These are phyloP conservation scores for Trypanosoma lewisi DNA, from an alignment of 208 protist species.

Conservation along the genomic window DNA sequence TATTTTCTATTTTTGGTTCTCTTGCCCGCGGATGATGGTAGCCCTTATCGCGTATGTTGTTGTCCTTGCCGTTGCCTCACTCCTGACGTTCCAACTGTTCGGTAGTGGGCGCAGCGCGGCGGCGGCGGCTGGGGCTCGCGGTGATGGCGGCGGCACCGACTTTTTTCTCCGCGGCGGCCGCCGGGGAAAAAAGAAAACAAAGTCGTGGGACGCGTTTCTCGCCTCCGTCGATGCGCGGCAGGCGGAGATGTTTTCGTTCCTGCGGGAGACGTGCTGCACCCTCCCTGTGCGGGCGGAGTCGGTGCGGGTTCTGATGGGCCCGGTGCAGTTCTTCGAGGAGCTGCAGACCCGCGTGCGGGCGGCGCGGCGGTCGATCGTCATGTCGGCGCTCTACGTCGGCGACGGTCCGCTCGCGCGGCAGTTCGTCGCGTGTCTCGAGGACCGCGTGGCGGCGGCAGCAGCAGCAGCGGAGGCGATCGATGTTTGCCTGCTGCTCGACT, in stretches of 20 bases:
- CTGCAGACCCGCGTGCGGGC: constrained; percentile 43
- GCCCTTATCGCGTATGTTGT: constrained; percentile 39
- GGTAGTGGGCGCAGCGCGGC: constrained; percentile 22
- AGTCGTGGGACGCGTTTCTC: background rate
- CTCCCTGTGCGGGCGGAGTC: constrained; percentile 57
- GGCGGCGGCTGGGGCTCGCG: constrained; percentile 6
- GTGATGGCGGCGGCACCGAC: constrained; percentile 11
- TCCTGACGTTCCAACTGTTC: constrained; percentile 36
- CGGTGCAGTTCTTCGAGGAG: constrained; percentile 67
- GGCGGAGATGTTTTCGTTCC: constrained; percentile 52
- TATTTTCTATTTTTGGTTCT: too few species aligned
- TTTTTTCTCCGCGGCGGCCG: constrained; percentile 25
- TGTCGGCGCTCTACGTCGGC: constrained; percentile 87
- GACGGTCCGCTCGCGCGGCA: constrained; percentile 53
- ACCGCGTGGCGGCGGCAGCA: constrained; percentile 38
- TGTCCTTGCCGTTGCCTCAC: constrained; percentile 34
- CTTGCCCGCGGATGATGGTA: constrained; percentile 1
- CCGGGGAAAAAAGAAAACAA: background rate
- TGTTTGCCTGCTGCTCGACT: constrained; percentile 71
- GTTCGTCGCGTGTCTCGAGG: constrained; percentile 53
- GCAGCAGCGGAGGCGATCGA: constrained; percentile 30
- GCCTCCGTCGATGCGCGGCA: constrained; percentile 23
- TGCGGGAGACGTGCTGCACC: constrained; percentile 52
- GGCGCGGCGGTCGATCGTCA: constrained; percentile 54
- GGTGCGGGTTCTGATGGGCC: constrained; percentile 49